A percentile compares a stretch with the other conserved stretches of the same genome.
Evolutionary conservation across 2,329 filamentous ascomycete species (phyloP).

Genomic region (Teratosphaeriaceae sp.): DNA sequence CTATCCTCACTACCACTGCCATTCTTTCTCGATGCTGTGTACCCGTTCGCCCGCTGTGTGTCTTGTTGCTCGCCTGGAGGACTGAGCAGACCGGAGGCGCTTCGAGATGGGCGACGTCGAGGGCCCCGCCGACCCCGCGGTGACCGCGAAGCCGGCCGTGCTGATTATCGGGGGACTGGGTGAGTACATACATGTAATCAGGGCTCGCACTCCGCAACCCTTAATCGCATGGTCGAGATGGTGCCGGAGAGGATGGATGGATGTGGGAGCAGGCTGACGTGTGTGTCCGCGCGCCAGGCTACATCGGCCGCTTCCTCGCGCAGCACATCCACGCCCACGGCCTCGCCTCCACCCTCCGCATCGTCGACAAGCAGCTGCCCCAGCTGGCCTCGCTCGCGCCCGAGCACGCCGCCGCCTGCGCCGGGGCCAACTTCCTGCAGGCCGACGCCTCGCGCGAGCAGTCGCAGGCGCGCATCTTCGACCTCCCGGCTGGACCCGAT

Average conservation of each 20-base stretch:
- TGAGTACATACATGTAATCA: too few relatives aligned
- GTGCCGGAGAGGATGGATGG: too few relatives aligned
- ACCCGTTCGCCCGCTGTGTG: too few relatives aligned
- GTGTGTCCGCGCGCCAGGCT: too few relatives aligned
- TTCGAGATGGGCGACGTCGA: conserved; percentile 1
- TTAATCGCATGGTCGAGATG: too few relatives aligned
- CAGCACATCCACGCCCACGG: conserved; percentile 83
- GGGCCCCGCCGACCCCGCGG: conserved; percentile 5
- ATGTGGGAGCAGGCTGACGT: too few relatives aligned
- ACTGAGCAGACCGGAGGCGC: neutral
- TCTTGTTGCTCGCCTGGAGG: too few relatives aligned
- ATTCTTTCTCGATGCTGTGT: neutral
- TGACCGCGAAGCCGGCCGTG: conserved; percentile 32
- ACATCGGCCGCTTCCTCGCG: conserved; percentile 90
- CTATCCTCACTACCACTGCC: too few relatives aligned
- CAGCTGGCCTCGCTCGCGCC: conserved; percentile 91
- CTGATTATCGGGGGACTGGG: conserved; percentile 47
- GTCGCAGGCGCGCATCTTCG: conserved; percentile 79
- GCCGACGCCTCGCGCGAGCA: conserved; percentile 87
- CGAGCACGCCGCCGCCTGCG: conserved; percentile 85
- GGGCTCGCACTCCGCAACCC: too few relatives aligned
- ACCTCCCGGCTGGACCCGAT: conserved; percentile 47
- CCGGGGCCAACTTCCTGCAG: conserved; percentile 83
- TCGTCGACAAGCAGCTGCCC: conserved; percentile 94
- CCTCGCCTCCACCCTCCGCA: conserved; percentile 81